These are phyloP conservation scores for Solanum hybrid DNA, from an alignment of 305 asterid species.

Conservation along the genomic window DNA sequence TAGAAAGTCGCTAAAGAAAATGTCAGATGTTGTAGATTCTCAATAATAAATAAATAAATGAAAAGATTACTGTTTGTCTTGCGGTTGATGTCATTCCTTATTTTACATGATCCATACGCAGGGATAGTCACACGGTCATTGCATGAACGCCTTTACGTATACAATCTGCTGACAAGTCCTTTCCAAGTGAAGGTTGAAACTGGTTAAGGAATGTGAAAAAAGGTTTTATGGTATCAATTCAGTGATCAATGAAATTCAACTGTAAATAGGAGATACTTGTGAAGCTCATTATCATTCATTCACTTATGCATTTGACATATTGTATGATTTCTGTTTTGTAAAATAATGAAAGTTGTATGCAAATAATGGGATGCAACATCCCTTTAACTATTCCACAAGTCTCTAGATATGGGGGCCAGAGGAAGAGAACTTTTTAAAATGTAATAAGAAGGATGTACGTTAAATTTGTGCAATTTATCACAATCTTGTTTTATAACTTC, in stretches of 20 bases:
- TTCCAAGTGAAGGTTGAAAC: not conserved
- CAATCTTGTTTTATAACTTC: not conserved
- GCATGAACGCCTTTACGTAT: not conserved
- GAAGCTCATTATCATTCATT: not conserved
- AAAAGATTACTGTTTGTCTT: not conserved
- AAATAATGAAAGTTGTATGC: not conserved
- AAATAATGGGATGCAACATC: not conserved
- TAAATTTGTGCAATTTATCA: not conserved
- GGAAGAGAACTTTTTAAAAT: not conserved
- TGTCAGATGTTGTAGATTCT: not conserved
- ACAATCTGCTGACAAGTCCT: not conserved
- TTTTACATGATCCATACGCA: not conserved
- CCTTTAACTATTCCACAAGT: not conserved
- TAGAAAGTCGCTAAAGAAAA: not conserved
- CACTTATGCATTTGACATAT: not conserved
- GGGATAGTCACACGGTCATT: not conserved
- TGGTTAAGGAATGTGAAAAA: not conserved
- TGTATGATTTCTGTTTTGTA: not conserved
- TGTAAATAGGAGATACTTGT: slow-evolving; percentile 1
- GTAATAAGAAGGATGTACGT: not conserved
- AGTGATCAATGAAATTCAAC: not conserved
- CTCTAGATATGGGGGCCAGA: not conserved
- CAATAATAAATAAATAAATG: not conserved
- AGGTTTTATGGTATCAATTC: not conserved
- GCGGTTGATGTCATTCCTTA: not conserved